phyloP scores from a whole-genome alignment of 1,284 basidiomycete species.

The Apiotrichum laibachii region DNA sequence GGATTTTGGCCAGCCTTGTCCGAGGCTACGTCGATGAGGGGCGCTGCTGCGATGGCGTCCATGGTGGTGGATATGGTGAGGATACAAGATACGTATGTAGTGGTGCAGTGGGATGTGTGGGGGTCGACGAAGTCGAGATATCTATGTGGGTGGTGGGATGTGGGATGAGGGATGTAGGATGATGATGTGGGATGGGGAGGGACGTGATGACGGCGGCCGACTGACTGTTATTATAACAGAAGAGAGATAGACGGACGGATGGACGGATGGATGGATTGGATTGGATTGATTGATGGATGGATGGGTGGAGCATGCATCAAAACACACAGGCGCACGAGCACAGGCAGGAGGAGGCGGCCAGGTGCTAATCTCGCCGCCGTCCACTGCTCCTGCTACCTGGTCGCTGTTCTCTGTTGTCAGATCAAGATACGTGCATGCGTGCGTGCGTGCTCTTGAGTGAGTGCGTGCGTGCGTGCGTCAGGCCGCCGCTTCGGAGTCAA shows the following conservation, averaged over 20 bases:
- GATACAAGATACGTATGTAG: background rate
- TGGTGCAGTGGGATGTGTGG: background rate
- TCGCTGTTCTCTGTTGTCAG: no score
- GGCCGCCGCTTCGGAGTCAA: no score
- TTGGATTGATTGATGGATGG: no score
- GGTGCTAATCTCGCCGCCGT: no score
- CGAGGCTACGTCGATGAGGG: conserved; percentile 7
- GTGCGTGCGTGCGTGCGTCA: no score
- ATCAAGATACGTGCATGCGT: no score
- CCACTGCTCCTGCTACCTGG: no score
- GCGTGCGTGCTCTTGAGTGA: no score
- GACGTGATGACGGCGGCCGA: conserved; percentile 1
- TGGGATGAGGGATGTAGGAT: background rate
- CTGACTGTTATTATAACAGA: background rate
- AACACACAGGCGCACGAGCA: no score
- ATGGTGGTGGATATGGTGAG: conserved; percentile 3
- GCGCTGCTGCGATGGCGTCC: conserved; percentile 14
- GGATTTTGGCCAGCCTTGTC: conserved; percentile 10
- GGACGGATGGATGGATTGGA: background rate
- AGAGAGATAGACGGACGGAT: background rate
- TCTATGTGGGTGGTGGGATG: background rate
- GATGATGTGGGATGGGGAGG: background rate
- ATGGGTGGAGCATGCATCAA: no score
- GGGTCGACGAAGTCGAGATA: background rate
- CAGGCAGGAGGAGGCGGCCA: background rate